These are phyloP conservation scores for Xylaria hypoxylon DNA, from an alignment of 2,329 filamentous ascomycete genomes.

Conservation along the genomic window DNA sequence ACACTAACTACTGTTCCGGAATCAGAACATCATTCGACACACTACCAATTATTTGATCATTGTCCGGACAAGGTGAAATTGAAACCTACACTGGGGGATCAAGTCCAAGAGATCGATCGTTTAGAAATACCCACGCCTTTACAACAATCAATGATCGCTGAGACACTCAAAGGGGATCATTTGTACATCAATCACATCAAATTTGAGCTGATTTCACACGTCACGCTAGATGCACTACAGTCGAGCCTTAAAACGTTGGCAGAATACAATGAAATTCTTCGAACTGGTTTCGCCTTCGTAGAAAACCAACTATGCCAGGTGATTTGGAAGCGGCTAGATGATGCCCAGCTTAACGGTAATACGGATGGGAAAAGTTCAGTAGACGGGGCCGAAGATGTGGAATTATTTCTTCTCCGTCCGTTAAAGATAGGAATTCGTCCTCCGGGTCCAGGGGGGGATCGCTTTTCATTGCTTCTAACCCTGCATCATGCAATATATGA, in stretches of 20 bases:
- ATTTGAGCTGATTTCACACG: slow-evolving; percentile 62
- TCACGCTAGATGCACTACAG: slow-evolving; percentile 56
- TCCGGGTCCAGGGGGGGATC: slow-evolving; percentile 34
- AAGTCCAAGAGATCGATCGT: slow-evolving; percentile 52
- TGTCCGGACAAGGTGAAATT: slow-evolving; percentile 25
- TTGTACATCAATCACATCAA: slow-evolving; percentile 85
- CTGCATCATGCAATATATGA: slow-evolving; percentile 90
- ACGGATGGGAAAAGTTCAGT: slow-evolving; percentile 40
- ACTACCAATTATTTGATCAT: not conserved
- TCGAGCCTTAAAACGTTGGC: slow-evolving; percentile 64
- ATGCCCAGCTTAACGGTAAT: slow-evolving; percentile 57
- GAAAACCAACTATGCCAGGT: slow-evolving; percentile 69
- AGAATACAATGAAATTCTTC: slow-evolving; percentile 72
- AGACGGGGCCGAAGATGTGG: slow-evolving; percentile 55
- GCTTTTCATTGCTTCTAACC: slow-evolving; percentile 60
- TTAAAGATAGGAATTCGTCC: slow-evolving; percentile 68
- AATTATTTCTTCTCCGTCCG: slow-evolving; percentile 64
- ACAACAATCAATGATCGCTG: slow-evolving; percentile 83
- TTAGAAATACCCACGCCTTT: slow-evolving; percentile 76
- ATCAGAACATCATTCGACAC: not conserved
- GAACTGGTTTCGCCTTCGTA: slow-evolving; percentile 77
- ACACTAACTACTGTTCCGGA: not conserved
- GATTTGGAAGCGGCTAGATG: slow-evolving; percentile 66
- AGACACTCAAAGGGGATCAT: slow-evolving; percentile 69
- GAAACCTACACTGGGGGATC: slow-evolving; percentile 28